A percentile compares a stretch with the other conserved stretches of the same genome.
Conservation (phyloP, 352 stramenopile genomes). For the Peronospora belbahrii region DNA sequence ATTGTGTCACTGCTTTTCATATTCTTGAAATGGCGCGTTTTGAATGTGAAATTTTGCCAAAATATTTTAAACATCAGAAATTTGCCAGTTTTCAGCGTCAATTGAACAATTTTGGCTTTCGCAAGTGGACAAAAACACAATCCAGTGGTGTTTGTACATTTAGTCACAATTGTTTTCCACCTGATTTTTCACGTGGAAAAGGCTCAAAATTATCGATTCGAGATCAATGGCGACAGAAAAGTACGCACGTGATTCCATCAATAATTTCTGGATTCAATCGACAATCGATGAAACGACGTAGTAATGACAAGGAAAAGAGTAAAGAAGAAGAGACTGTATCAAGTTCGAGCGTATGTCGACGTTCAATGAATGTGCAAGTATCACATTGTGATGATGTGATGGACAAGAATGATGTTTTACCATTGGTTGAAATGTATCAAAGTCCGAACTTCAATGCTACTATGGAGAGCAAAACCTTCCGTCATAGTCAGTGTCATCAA, state of each 20-base stretch:
- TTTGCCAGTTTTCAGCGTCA: conserved; percentile 90
- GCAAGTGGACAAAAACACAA: conserved; percentile 80
- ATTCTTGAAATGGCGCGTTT: conserved; percentile 74
- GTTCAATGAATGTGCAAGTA: conserved; percentile 16
- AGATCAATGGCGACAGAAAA: conserved; percentile 70
- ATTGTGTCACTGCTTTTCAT: conserved; percentile 55
- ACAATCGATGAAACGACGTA: conserved; percentile 17
- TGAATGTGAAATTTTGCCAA: conserved; percentile 83
- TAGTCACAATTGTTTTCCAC: conserved; percentile 76
- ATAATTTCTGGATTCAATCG: background rate
- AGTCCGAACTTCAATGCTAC: conserved; percentile 21
- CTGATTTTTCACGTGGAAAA: conserved; percentile 34
- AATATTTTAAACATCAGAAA: conserved; percentile 91
- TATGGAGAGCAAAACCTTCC: conserved; percentile 21
- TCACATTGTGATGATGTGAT: conserved; percentile 7
- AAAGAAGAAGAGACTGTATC: conserved; percentile 23
- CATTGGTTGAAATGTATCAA: conserved; percentile 23
- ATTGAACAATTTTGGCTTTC: conserved; percentile 91
- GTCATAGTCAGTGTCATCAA: conserved; percentile 32
- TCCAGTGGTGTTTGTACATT: conserved; percentile 77
- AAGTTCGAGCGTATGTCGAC: conserved; percentile 3
- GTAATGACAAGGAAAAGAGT: conserved; percentile 42
- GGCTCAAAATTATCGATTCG: conserved; percentile 40
- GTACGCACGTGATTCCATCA: conserved; percentile 26
- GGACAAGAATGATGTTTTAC: conserved; percentile 1